phyloP scores from a whole-genome alignment of 371 early-diverging fungal genomes.

The Saksenaea vasiformis region DNA sequence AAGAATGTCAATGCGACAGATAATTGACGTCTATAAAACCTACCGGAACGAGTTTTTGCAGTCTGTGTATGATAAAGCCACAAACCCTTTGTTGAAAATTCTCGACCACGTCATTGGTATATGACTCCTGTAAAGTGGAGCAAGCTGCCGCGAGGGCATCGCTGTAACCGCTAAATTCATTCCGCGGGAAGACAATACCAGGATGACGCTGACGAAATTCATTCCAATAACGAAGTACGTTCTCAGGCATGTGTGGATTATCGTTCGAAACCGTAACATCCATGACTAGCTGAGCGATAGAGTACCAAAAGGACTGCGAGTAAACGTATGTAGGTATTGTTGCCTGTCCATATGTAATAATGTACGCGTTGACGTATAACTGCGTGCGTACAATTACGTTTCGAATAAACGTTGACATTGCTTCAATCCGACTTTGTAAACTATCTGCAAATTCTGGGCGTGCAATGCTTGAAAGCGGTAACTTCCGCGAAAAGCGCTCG shows the following conservation, averaged over 20 bases:
- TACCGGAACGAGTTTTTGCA: too few relatives aligned
- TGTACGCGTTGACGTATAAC: neutral
- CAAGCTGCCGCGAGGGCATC: neutral
- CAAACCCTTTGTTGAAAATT: neutral
- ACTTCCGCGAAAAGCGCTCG: too few relatives aligned
- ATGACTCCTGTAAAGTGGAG: neutral
- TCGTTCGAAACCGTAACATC: neutral
- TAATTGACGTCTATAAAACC: too few relatives aligned
- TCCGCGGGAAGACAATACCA: neutral
- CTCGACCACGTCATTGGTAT: neutral
- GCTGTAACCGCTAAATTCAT: neutral
- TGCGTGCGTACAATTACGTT: neutral
- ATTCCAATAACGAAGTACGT: conserved; percentile 57
- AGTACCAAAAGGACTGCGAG: neutral
- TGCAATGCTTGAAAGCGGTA: too few relatives aligned
- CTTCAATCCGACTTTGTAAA: too few relatives aligned
- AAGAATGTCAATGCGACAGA: too few relatives aligned
- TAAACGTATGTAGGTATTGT: neutral
- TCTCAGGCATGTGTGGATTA: conserved; percentile 14
- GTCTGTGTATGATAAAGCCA: too few relatives aligned
- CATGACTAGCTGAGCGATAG: neutral
- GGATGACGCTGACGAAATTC: neutral
- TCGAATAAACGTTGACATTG: neutral
- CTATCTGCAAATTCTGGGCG: too few relatives aligned
- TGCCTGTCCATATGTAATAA: neutral